Evolutionary conservation across 148 eudicot genomes (phyloP).

Genomic region (Rhododendron simsii): DNA sequence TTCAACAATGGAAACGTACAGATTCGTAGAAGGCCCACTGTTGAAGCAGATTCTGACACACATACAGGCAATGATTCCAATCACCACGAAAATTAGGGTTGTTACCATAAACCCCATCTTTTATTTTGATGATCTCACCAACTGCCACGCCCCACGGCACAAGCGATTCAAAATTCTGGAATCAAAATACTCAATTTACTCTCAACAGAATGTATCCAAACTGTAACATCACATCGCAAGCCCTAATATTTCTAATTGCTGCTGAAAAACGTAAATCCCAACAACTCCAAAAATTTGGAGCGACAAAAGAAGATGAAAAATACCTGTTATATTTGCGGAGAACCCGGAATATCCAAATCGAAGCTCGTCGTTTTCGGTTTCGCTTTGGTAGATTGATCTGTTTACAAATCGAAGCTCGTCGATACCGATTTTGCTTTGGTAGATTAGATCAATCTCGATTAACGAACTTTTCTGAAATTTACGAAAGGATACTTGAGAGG

Average conservation of each 20-base stretch:
- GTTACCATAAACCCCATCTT: conserved; percentile 85
- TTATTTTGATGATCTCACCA: conserved; percentile 6
- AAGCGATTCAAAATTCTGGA: neutral
- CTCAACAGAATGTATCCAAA: too few species aligned
- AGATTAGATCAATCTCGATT: neutral
- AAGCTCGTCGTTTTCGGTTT: neutral
- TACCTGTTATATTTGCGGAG: neutral
- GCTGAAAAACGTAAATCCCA: neutral
- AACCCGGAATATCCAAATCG: neutral
- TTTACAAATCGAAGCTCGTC: neutral
- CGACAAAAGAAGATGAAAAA: neutral
- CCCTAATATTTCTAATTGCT: neutral
- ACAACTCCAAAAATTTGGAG: neutral
- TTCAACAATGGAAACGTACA: conserved; percentile 38
- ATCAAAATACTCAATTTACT: neutral
- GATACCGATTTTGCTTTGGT: neutral
- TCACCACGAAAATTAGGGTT: conserved; percentile 59
- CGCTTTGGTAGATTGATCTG: neutral
- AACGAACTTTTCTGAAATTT: too few species aligned
- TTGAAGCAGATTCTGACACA: conserved; percentile 82
- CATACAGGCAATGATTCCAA: conserved; percentile 69
- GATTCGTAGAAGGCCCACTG: conserved; percentile 83
- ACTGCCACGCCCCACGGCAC: neutral
- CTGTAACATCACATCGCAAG: neutral
- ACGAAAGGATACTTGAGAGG: neutral